These are phyloP conservation scores for Triangularia setosa DNA, from an alignment of 2,329 filamentous ascomycete genomes.

Conservation along the genomic window DNA sequence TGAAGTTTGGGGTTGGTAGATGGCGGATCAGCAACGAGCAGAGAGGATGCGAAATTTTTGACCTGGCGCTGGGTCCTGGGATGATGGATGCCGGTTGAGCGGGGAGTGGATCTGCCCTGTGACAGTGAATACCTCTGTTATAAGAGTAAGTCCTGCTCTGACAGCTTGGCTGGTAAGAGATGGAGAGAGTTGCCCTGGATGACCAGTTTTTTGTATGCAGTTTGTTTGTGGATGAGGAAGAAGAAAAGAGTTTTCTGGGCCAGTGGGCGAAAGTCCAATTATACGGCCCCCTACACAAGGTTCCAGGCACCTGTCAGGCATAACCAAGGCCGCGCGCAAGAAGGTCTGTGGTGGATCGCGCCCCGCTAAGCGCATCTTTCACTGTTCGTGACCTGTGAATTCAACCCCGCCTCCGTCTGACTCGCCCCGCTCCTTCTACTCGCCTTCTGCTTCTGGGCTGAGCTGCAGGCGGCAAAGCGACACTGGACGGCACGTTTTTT, in stretches of 20 bases:
- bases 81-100: slow-evolving; percentile 14
- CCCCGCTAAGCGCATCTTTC: slow-evolving; percentile 7
- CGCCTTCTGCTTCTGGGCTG: neutral
- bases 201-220: neutral
- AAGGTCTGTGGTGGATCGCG: slow-evolving; percentile 15
- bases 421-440: slow-evolving; percentile 3
- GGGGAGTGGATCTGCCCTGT: slow-evolving; percentile 11
- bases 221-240: neutral
- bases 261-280: neutral
- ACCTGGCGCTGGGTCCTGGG: slow-evolving; percentile 12
- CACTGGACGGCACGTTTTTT: neutral
- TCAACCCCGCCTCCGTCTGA: neutral
- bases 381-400: neutral
- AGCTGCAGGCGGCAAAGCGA: slow-evolving; percentile 9
- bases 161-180: neutral
- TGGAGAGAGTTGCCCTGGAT: neutral
- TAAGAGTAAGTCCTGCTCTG: neutral
- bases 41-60: slow-evolving; percentile 9
- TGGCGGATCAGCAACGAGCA: slow-evolving; percentile 9
- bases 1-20: slow-evolving; percentile 9
- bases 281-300: slow-evolving; percentile 8
- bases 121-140: slow-evolving; percentile 9
- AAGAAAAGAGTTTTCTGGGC: neutral
- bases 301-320: neutral
- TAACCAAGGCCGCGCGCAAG: neutral